Evolutionary conservation across 2,329 filamentous ascomycete species (phyloP).

Genomic region (Neocucurbitaria cava): DNA sequence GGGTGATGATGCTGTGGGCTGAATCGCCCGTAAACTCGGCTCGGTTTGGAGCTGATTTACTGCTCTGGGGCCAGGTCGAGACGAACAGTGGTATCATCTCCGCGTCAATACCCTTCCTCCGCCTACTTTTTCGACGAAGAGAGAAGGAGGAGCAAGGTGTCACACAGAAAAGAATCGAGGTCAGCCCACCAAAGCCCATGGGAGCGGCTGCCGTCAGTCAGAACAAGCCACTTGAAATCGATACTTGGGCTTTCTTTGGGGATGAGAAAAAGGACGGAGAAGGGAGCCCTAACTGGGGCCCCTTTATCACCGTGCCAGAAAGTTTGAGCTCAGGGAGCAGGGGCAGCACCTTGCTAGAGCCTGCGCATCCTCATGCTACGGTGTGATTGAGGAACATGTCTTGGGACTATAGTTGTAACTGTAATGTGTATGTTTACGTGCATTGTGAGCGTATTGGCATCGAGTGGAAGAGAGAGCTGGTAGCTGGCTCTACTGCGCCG

Average conservation of each 20-base stretch:
- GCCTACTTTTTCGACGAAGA: conserved; percentile 47
- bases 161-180: conserved; percentile 15
- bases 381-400: too few species aligned
- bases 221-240: conserved; percentile 27
- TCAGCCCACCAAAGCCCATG: conserved; percentile 17
- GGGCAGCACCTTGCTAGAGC: conserved; percentile 26
- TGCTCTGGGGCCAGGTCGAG: conserved; percentile 58
- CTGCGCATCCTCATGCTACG: conserved; percentile 16
- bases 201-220: conserved; percentile 8
- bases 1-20: conserved; percentile 46
- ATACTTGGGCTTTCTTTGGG: conserved; percentile 28
- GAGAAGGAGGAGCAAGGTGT: conserved; percentile 20
- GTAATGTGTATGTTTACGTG: conserved; percentile 6
- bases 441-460: background rate
- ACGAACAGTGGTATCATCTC: conserved; percentile 57
- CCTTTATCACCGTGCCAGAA: conserved; percentile 45
- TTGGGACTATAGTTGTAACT: conserved; percentile 6
- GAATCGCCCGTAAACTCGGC: conserved; percentile 47
- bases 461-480: conserved; percentile 5
- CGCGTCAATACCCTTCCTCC: conserved; percentile 54
- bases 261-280: conserved; percentile 16
- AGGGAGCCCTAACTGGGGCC: conserved; percentile 33
- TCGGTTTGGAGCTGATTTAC: conserved; percentile 43
- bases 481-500: conserved; percentile 33
- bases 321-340: conserved; percentile 33